Conservation (phyloP, 164 flowering plant genomes). For the Stephania japonica region DNA sequence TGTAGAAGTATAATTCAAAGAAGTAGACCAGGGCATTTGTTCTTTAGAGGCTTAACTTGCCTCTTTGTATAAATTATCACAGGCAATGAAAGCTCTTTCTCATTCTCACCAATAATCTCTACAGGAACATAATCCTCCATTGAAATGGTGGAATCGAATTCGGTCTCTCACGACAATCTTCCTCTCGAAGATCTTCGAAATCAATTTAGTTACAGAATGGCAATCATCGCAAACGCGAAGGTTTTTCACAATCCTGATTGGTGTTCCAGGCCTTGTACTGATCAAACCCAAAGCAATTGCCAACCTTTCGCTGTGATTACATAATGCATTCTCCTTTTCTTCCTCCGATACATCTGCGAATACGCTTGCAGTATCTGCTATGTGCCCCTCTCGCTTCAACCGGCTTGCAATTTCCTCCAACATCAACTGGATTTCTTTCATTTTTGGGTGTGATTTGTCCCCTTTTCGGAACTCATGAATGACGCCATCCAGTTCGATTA, state of each 20-base stretch:
- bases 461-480: constrained; percentile 21
- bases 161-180: constrained; percentile 13
- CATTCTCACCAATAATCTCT: constrained; percentile 13
- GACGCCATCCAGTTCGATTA: constrained; percentile 16
- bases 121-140: constrained; percentile 8
- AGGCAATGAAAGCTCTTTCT: constrained; percentile 27
- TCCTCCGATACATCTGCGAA: neutral
- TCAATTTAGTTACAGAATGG: constrained; percentile 9
- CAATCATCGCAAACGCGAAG: constrained; percentile 12
- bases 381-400: constrained; percentile 5
- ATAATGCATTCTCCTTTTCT: constrained; percentile 7
- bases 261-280: constrained; percentile 3
- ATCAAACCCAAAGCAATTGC: constrained; percentile 12
- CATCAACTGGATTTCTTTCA: constrained; percentile 9
- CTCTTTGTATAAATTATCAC: constrained; percentile 30
- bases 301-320: constrained; percentile 9
- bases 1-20: constrained; percentile 12
- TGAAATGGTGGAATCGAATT: constrained; percentile 14
- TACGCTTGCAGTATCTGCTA: neutral
- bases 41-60: constrained; percentile 9
- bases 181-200: constrained; percentile 9
- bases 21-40: neutral
- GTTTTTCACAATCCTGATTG: constrained; percentile 11
- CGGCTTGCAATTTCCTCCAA: constrained; percentile 8
- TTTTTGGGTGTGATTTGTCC: constrained; percentile 10